A percentile compares a stretch with the other conserved stretches of the same genome.
Evolutionary conservation across 2,329 filamentous ascomycete species (phyloP).

Genomic region (Arthrobotrys iridis): DNA sequence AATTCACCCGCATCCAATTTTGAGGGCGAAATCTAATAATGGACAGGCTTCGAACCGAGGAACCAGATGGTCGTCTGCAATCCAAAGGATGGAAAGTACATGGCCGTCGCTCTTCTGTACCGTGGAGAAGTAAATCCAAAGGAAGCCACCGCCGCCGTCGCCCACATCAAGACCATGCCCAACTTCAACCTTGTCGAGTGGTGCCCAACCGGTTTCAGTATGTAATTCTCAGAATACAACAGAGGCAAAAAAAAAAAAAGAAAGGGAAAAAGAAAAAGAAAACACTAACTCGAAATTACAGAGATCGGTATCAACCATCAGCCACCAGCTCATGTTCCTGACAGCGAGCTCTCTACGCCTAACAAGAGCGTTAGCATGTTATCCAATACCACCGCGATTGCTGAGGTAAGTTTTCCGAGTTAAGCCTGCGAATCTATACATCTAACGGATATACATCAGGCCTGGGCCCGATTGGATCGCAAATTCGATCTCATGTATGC

Average conservation of each 20-base stretch:
- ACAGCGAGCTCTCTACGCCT: slow-evolving; percentile 67
- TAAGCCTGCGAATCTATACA: neutral
- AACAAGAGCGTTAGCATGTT: slow-evolving; percentile 71
- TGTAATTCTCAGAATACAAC: no score
- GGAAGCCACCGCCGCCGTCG: slow-evolving; percentile 70
- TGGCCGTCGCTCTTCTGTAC: slow-evolving; percentile 74
- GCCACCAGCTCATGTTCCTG: slow-evolving; percentile 67
- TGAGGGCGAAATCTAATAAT: slow-evolving; percentile 2
- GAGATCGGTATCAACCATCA: slow-evolving; percentile 75
- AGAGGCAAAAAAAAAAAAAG: no score
- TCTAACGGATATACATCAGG: slow-evolving; percentile 58
- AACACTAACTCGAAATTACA: no score
- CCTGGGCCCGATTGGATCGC: slow-evolving; percentile 72
- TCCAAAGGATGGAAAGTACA: slow-evolving; percentile 74
- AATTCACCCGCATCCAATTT: neutral
- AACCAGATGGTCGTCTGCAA: slow-evolving; percentile 78
- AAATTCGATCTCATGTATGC: slow-evolving; percentile 78
- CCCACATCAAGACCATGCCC: slow-evolving; percentile 71
- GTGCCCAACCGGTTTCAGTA: slow-evolving; percentile 74
- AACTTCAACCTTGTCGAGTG: slow-evolving; percentile 75
- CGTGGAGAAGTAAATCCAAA: slow-evolving; percentile 73
- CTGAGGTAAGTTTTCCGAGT: slow-evolving; percentile 62
- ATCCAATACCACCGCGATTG: slow-evolving; percentile 74
- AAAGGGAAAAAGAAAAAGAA: no score
- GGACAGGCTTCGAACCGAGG: slow-evolving; percentile 71